These are phyloP conservation scores for Mortierella sp. DNA, from an alignment of 371 early-diverging fungal genomes.

Conservation along the genomic window DNA sequence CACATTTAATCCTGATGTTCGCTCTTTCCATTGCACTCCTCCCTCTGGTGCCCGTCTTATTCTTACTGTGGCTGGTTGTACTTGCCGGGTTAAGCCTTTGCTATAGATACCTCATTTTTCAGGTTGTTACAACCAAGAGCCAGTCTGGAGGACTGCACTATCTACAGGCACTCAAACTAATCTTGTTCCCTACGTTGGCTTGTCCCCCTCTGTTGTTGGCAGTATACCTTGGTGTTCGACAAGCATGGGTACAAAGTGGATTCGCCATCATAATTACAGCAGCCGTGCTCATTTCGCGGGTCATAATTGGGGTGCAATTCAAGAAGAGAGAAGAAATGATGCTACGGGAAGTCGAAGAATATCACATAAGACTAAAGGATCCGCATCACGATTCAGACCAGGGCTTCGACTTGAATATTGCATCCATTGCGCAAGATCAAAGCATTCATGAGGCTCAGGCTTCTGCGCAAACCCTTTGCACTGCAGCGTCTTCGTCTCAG, in stretches of 20 bases:
- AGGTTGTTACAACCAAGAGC: conserved; percentile 39
- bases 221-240: conserved; percentile 14
- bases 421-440: too few relatives aligned
- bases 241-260: conserved; percentile 27
- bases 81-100: conserved; percentile 21
- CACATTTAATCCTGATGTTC: conserved; percentile 29
- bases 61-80: conserved; percentile 31
- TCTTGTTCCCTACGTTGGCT: conserved; percentile 21
- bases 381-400: background rate
- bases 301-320: conserved; percentile 14
- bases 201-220: conserved; percentile 24
- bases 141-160: conserved; percentile 42
- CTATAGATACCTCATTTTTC: conserved; percentile 30
- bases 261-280: conserved; percentile 10
- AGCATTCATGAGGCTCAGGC: background rate
- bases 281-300: conserved; percentile 1
- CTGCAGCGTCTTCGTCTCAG: background rate
- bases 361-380: background rate
- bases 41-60: conserved; percentile 27
- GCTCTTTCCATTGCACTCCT: conserved; percentile 20
- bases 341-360: conserved; percentile 19
- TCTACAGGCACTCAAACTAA: conserved; percentile 21
- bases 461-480: background rate
- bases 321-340: conserved; percentile 33
- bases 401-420: background rate